These are phyloP conservation scores for Puccinia novopanici DNA, from an alignment of 1,284 basidiomycete genomes.

Conservation along the genomic window DNA sequence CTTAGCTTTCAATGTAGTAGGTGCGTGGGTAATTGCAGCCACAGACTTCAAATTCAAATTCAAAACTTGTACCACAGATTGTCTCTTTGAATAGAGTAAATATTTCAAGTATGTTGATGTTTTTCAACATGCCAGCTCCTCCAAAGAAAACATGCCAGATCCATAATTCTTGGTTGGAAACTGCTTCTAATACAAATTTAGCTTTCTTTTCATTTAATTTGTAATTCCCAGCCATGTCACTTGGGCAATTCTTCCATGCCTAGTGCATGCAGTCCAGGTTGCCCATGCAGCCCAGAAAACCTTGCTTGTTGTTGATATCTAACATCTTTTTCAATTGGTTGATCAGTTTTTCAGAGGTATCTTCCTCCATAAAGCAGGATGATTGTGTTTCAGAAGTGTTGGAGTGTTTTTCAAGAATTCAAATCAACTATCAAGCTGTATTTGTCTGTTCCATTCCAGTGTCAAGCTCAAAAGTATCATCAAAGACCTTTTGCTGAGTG, in stretches of 20 bases:
- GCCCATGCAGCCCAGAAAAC: conserved; percentile 24
- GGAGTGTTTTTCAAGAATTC: not conserved
- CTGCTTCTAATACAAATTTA: conserved; percentile 26
- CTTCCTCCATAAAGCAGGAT: not conserved
- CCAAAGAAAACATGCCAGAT: conserved; percentile 21
- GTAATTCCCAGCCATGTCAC: not conserved
- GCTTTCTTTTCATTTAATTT: conserved; percentile 28
- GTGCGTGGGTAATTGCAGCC: not conserved
- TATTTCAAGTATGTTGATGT: conserved; percentile 5
- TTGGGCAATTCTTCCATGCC: conserved; percentile 32
- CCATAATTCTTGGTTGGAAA: not conserved
- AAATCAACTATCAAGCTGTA: not conserved
- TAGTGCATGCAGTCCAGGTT: conserved; percentile 32
- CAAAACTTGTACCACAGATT: too few species aligned
- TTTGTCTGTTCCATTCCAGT: not conserved
- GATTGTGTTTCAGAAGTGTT: not conserved
- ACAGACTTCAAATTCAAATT: not conserved
- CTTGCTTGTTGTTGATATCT: conserved; percentile 6
- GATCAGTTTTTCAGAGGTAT: not conserved
- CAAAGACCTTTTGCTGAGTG: too few species aligned
- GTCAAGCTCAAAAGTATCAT: too few species aligned
- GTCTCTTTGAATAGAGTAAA: not conserved
- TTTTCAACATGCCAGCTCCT: conserved; percentile 14
- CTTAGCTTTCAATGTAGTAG: conserved; percentile 17
- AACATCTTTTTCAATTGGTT: not conserved